Base-by-base conservation (phyloP, 1,139 yeast genomes). In the Arxiozyma heterogenica region DNA sequence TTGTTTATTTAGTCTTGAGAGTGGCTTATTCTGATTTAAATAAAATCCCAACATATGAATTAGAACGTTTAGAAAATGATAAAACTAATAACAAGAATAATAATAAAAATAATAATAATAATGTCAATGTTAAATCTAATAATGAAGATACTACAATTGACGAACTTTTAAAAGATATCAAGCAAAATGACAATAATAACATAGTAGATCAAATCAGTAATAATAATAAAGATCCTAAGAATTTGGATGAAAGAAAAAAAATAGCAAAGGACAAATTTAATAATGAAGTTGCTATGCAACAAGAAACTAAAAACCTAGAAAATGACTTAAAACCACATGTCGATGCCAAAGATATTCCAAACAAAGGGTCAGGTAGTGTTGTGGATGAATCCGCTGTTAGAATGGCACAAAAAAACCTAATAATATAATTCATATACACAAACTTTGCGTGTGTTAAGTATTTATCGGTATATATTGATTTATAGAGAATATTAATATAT, bases 241-340 rank as follows among this genome's bases (percentile, higher is more conserved):
- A 34, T 34, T 23, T 12, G 8, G 48, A 52, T 41, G 34, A 11
- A 39, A 52, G 43, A 12, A 45, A 45, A 44, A 51, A 54, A 43
- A 57, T 56, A 5, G 52, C 56, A 38, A 64, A 63, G 54, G 64
- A 61, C 34, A 57, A 58, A 44, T 62, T 64, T 55, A 64, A 64
- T 54, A 64, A 64, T 46, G 67, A 62, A 50, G 64, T 63, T 9
- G 67, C 66, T 12, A 61, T 53, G 54, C 67, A 63, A 47, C 64
- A 73, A 55, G 77, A 75, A 61, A 55, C 59, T 23, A 60, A 59
- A 39, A 65, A 65, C 43, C 67, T 70, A 2, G 64, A 68, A 46
- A 61, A 57, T 51, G 63, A 60, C 39, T 51, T 50, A 41, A 53
- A 58, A 51, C 59, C 59, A 34, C 56, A 55, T 25, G 48, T 54